A percentile compares a stretch with the other conserved stretches of the same genome.
These are phyloP conservation scores for Starmerella kuoi DNA, from an alignment of 805 yeast species.

Conservation along the genomic window DNA sequence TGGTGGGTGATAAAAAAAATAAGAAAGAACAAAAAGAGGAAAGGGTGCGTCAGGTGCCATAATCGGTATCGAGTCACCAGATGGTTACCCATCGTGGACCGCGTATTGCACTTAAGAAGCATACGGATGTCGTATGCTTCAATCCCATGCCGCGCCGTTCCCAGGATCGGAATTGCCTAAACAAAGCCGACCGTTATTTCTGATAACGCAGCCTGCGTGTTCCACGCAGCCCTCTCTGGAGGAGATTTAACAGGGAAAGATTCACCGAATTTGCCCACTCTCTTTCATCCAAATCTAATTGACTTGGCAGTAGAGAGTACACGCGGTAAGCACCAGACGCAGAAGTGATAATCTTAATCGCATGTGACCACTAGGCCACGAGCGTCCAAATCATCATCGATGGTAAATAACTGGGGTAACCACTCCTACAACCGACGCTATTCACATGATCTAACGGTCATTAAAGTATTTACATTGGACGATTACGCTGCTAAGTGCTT, in stretches of 20 bases:
- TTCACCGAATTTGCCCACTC: constrained; percentile 29
- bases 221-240: constrained; percentile 26
- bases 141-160: constrained; percentile 26
- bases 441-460: too few species aligned
- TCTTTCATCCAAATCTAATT: constrained; percentile 13
- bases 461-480: too few species aligned
- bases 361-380: constrained; percentile 18
- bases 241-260: constrained; percentile 19
- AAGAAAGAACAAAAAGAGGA: background rate
- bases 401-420: too few species aligned
- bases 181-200: constrained; percentile 20
- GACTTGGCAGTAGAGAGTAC: constrained; percentile 22
- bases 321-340: constrained; percentile 24
- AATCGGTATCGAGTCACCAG: constrained; percentile 27
- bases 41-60: constrained; percentile 18
- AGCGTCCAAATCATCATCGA: background rate
- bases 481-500: too few species aligned
- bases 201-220: constrained; percentile 26
- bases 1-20: too few species aligned
- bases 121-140: constrained; percentile 8
- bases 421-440: too few species aligned
- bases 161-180: constrained; percentile 17
- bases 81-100: constrained; percentile 19
- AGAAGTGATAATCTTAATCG: background rate
- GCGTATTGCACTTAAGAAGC: constrained; percentile 27